A percentile compares a stretch with the other conserved stretches of the same genome.
Evolutionary conservation across 2,329 filamentous ascomycete genomes (phyloP).

Genomic region (Nothophaeocryptopus gaeumannii): DNA sequence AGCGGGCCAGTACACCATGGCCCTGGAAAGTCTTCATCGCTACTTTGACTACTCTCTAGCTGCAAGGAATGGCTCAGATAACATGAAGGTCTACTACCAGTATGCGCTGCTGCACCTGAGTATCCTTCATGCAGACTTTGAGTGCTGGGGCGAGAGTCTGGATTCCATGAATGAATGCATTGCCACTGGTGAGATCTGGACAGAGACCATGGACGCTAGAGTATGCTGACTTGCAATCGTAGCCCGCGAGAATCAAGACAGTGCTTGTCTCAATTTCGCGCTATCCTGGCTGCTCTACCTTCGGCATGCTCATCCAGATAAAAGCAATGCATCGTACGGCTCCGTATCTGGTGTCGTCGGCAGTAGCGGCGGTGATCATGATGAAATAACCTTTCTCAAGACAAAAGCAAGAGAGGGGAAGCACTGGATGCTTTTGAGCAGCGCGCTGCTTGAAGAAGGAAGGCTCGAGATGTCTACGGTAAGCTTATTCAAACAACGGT

Average conservation of each 20-base stretch:
- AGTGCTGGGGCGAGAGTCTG: constrained; percentile 85
- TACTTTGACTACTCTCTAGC: constrained; percentile 86
- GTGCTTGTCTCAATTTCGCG: constrained; percentile 88
- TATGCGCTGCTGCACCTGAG: constrained; percentile 92
- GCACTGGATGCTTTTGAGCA: constrained; percentile 81
- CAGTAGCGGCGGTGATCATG: constrained; percentile 55
- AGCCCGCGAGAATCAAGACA: constrained; percentile 88
- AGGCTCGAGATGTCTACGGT: constrained; percentile 66
- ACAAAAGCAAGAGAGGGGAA: constrained; percentile 80
- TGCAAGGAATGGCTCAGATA: constrained; percentile 19
- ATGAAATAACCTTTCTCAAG: constrained; percentile 79
- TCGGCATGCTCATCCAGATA: constrained; percentile 73
- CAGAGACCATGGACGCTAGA: background rate
- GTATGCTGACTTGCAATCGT: constrained; percentile 7
- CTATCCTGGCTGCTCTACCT: constrained; percentile 96
- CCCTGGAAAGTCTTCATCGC: constrained; percentile 86
- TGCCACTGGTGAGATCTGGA: constrained; percentile 55
- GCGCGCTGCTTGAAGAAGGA: constrained; percentile 79
- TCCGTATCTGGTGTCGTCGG: constrained; percentile 28
- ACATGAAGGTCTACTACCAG: constrained; percentile 68
- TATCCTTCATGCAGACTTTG: constrained; percentile 91
- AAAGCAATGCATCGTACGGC: constrained; percentile 19
- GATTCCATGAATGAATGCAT: constrained; percentile 93
- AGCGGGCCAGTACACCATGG: constrained; percentile 82
- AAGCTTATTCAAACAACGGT: constrained; percentile 53